Percentiles rank a stretch among this genome's conserved stretches.
Evolutionary conservation across 2,329 filamentous ascomycete species (phyloP).

Genomic region (Plectosphaerella cucumerina): DNA sequence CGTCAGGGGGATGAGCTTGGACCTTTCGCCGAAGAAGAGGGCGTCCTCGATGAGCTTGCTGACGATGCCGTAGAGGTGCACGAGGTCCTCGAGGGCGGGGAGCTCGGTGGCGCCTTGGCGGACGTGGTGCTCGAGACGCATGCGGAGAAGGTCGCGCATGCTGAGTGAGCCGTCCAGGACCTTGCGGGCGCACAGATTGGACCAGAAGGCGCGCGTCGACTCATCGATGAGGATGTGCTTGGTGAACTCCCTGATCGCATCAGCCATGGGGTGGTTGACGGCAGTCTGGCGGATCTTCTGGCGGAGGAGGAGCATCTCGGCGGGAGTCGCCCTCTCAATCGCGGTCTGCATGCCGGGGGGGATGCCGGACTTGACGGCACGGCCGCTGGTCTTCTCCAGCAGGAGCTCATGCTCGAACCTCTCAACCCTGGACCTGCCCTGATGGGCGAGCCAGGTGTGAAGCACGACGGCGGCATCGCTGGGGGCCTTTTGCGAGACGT

Average conservation of each 20-base stretch:
- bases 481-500: conserved; percentile 26
- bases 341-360: conserved; percentile 21
- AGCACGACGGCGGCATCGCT: conserved; percentile 19
- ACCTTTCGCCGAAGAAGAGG: conserved; percentile 22
- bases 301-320: conserved; percentile 24
- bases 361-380: not conserved
- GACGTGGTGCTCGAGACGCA: conserved; percentile 18
- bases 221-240: conserved; percentile 20
- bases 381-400: conserved; percentile 15
- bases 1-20: conserved; percentile 29
- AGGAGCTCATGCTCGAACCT: conserved; percentile 26
- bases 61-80: conserved; percentile 18
- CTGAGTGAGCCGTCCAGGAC: conserved; percentile 19
- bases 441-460: conserved; percentile 33
- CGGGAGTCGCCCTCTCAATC: conserved; percentile 21
- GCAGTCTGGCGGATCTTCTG: conserved; percentile 23
- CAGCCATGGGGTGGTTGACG: conserved; percentile 17
- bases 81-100: conserved; percentile 16
- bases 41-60: conserved; percentile 20
- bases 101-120: conserved; percentile 18
- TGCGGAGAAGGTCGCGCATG: conserved; percentile 20
- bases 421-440: conserved; percentile 23
- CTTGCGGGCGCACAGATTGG: conserved; percentile 18
- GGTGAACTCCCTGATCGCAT: conserved; percentile 19
- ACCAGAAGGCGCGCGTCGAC: conserved; percentile 18